These are phyloP conservation scores for Dothidotthia symphoricarpi DNA, from an alignment of 2,329 filamentous ascomycete genomes.

Conservation along the genomic window DNA sequence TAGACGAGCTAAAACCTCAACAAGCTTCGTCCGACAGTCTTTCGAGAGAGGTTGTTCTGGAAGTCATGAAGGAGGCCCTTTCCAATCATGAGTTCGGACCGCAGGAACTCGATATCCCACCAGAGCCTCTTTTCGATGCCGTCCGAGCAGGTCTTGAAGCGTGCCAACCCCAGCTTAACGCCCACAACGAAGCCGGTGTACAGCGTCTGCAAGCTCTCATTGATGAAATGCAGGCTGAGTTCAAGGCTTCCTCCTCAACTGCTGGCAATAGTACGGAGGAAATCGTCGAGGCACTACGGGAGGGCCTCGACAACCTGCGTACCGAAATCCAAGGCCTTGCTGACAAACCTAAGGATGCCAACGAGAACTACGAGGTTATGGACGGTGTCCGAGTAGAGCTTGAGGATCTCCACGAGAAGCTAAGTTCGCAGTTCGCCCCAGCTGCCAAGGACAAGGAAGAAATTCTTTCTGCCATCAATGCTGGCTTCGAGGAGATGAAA, in stretches of 20 bases:
- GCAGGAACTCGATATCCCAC: constrained; percentile 48
- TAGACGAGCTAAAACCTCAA: constrained; percentile 73
- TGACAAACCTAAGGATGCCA: constrained; percentile 66
- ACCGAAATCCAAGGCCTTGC: constrained; percentile 79
- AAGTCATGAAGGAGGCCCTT: constrained; percentile 60
- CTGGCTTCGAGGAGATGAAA: constrained; percentile 44
- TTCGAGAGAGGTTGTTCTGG: constrained; percentile 56
- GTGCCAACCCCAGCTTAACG: constrained; percentile 51
- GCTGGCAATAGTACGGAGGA: constrained; percentile 83
- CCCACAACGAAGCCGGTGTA: constrained; percentile 60
- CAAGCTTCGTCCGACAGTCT: constrained; percentile 45
- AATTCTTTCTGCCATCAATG: constrained; percentile 41
- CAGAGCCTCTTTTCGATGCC: constrained; percentile 57
- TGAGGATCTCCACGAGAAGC: constrained; percentile 59
- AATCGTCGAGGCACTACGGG: constrained; percentile 81
- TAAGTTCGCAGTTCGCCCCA: constrained; percentile 49
- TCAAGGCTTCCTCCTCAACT: constrained; percentile 76
- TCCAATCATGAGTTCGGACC: constrained; percentile 45
- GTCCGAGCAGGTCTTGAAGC: constrained; percentile 58
- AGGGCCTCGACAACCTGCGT: constrained; percentile 79
- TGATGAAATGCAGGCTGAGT: constrained; percentile 61
- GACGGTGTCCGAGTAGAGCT: constrained; percentile 65
- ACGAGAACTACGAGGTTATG: constrained; percentile 75
- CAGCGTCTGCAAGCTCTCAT: constrained; percentile 59
- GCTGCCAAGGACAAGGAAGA: constrained; percentile 37